Evolutionary conservation across 768 basidiomycete species (phyloP).

Genomic region (Crucibulum laeve): DNA sequence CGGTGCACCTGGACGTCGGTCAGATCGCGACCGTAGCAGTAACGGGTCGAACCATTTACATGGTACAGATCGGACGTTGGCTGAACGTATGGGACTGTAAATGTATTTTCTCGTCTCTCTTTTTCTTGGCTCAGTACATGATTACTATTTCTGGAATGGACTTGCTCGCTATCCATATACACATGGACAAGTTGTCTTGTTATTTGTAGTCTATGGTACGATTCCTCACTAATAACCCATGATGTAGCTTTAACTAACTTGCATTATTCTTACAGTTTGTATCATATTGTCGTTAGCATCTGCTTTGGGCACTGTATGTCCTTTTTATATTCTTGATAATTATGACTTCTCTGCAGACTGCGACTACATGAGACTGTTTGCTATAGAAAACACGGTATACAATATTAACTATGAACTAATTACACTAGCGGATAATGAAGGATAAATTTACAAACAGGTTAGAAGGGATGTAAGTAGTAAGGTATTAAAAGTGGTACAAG

Average conservation of each 20-base stretch:
- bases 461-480: no score
- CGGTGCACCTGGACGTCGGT: slow-evolving; percentile 24
- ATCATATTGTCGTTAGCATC: background rate
- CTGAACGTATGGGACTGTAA: slow-evolving; percentile 79
- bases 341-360: no score
- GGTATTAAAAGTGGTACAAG: no score
- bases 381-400: no score
- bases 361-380: no score
- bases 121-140: slow-evolving; percentile 2
- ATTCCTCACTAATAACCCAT: slow-evolving; percentile 9
- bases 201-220: slow-evolving; percentile 14
- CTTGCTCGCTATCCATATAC: background rate
- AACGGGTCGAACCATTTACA: slow-evolving; percentile 28
- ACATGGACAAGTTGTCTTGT: background rate
- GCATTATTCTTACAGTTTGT: slow-evolving; percentile 4
- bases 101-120: slow-evolving; percentile 5
- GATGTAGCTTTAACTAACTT: slow-evolving; percentile 23
- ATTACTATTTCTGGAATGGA: slow-evolving; percentile 3
- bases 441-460: no score
- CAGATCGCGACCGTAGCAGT: slow-evolving; percentile 23
- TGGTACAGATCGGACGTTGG: slow-evolving; percentile 74
- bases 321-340: background rate
- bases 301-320: background rate
- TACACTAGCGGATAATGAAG: no score
- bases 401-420: no score